A percentile compares a stretch with the other conserved stretches of the same genome.
Evolutionary conservation across 192 early-diverging fungal genomes (phyloP).

Genomic region (Ambispora gerdemannii): DNA sequence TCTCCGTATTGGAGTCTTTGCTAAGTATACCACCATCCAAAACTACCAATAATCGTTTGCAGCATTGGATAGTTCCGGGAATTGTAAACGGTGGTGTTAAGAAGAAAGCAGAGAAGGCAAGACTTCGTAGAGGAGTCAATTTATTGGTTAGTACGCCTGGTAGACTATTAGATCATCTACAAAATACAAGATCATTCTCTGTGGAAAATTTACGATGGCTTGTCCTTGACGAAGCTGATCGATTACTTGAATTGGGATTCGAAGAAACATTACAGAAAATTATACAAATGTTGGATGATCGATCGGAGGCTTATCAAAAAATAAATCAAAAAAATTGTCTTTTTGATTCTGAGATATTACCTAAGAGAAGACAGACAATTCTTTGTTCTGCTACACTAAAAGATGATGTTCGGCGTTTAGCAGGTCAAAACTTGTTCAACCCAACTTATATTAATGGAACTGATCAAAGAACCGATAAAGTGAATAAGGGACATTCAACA

Average conservation of each 20-base stretch:
- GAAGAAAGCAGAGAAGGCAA: slow-evolving; percentile 76
- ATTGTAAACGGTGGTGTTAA: slow-evolving; percentile 81
- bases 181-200: slow-evolving; percentile 81
- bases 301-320: slow-evolving; percentile 38
- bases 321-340: slow-evolving; percentile 33
- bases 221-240: slow-evolving; percentile 97
- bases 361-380: slow-evolving; percentile 66
- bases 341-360: slow-evolving; percentile 44
- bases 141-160: slow-evolving; percentile 94
- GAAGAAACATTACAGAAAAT: slow-evolving; percentile 73
- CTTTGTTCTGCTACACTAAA: slow-evolving; percentile 92
- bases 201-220: slow-evolving; percentile 88
- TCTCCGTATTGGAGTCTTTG: slow-evolving; percentile 70
- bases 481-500: slow-evolving; percentile 30
- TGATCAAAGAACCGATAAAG: slow-evolving; percentile 36
- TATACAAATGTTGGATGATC: slow-evolving; percentile 59
- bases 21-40: slow-evolving; percentile 54
- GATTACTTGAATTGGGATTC: slow-evolving; percentile 92
- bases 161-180: slow-evolving; percentile 83
- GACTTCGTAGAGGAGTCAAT: slow-evolving; percentile 82
- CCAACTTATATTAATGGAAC: slow-evolving; percentile 78
- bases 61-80: slow-evolving; percentile 81
- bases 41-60: slow-evolving; percentile 39
- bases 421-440: slow-evolving; percentile 70
- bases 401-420: slow-evolving; percentile 79